Base-by-base conservation (phyloP, 139 green algal genomes). In the Coelastrella sp. region DNA sequence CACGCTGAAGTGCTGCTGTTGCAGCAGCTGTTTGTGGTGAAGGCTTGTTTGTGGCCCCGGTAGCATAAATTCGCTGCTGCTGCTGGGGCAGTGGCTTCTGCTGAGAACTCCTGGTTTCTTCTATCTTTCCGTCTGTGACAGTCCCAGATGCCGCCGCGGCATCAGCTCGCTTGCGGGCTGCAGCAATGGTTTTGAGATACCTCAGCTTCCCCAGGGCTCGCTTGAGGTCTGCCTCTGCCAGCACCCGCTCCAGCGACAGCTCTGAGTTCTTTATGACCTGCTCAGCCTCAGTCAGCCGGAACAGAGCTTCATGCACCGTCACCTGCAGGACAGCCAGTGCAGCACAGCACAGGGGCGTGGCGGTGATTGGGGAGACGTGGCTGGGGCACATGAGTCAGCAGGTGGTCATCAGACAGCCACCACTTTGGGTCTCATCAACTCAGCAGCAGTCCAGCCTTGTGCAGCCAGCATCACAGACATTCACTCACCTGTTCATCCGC, bases 121-220 rank as follows among this genome's bases (percentile, higher is more conserved):
- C 49, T 61, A 11, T 20, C 84, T 60, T 57, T 35, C 19, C 66
- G 22, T 56, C 27, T n/a, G 10, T 57, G 12, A 25, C 76, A 57
- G 56, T 60, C 7, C 60, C 76, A 86, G 76, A 25, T 65, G 63
- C 78, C 7, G 59, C 87, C 24, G 87, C 79, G 11, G 87, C 78
- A 56, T 57, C 63, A n/a, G 66, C 87, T 8, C 78, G 17, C 56
- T 27, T 65, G 19, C 87, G n/a, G 60, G 87, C 76, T 79, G 22
- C 87, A 25, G 78, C 78, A 6, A 97, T 91, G 49, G 85, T 90
- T 7, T 90, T 80, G n/a, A 99, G 93, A 94, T 98, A 99, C 73
- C 95, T 92, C 65, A 98, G 92, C 82, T 95, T 97, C 58, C 94
- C 93, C 84, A 96, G 90, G 66, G 84, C 89, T 24, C 87, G 79